These are phyloP conservation scores for Backusella macrospora DNA, from an alignment of 192 early-diverging fungal species.

Conservation along the genomic window DNA sequence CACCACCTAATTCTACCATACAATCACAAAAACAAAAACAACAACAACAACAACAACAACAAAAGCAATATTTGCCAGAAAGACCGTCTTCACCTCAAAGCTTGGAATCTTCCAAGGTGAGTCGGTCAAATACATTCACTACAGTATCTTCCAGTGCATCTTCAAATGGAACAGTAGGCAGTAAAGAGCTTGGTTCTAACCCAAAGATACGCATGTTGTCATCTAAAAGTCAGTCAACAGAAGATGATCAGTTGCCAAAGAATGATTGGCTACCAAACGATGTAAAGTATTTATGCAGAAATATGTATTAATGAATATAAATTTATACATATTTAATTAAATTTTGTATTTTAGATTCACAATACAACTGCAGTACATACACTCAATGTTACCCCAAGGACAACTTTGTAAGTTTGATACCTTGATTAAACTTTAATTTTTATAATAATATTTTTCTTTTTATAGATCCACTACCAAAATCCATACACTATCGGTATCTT, in stretches of 20 bases:
- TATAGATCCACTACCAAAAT: not conserved
- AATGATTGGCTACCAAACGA: slow-evolving; percentile 1
- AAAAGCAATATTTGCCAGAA: not conserved
- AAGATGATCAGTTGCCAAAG: slow-evolving; percentile 7
- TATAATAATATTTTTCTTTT: not conserved
- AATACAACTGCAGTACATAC: slow-evolving; percentile 10
- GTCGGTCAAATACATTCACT: slow-evolving; percentile 40
- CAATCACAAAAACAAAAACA: not conserved
- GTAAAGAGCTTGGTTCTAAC: not conserved
- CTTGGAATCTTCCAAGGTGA: slow-evolving; percentile 25
- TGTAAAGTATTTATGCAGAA: slow-evolving; percentile 3
- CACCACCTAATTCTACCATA: not conserved
- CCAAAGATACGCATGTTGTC: not conserved
- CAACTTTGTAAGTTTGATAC: not conserved
- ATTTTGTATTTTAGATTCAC: not conserved
- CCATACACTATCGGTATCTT: slow-evolving; percentile 26
- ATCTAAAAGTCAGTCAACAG: not conserved
- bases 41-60: not conserved
- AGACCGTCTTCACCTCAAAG: slow-evolving; percentile 31
- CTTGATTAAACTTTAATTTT: not conserved
- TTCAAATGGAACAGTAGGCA: slow-evolving; percentile 15
- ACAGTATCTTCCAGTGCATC: slow-evolving; percentile 35
- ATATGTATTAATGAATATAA: slow-evolving; percentile 13
- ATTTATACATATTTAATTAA: slow-evolving; percentile 17
- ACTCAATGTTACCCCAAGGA: slow-evolving; percentile 10